Conservation (phyloP, 2,329 filamentous ascomycete genomes). For the Neoscytalidium dimidiatum region DNA sequence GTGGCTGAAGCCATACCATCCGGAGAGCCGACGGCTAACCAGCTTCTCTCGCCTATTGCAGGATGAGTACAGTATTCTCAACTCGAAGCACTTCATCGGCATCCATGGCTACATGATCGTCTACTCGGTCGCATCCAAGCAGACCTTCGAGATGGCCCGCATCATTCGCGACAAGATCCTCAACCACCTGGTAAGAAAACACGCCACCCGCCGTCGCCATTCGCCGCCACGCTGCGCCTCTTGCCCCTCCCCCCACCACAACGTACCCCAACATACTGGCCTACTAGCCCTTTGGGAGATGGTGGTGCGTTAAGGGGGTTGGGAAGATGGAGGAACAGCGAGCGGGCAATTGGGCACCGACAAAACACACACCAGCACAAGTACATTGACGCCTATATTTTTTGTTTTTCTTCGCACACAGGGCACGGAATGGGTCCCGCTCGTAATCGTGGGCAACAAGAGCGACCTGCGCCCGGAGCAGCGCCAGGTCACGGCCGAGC, state of each 20-base stretch:
- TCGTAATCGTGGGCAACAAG: constrained; percentile 97
- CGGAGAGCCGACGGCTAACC: constrained; percentile 26
- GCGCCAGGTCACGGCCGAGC: constrained; percentile 83
- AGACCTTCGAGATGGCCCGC: constrained; percentile 96
- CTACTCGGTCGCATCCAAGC: constrained; percentile 92
- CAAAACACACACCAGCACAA: neutral
- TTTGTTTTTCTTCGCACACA: constrained; percentile 38
- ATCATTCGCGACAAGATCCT: constrained; percentile 97
- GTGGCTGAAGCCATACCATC: neutral
- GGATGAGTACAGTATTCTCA: constrained; percentile 98
- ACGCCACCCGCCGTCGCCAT: neutral
- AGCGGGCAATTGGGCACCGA: neutral
- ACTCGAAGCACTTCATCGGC: constrained; percentile 98
- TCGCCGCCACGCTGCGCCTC: constrained; percentile 15
- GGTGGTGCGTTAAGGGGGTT: neutral
- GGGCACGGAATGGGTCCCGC: constrained; percentile 89
- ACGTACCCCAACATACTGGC: neutral
- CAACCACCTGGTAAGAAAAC: constrained; percentile 78
- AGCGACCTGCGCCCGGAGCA: constrained; percentile 90
- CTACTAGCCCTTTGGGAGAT: neutral
- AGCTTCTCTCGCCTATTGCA: constrained; percentile 38
- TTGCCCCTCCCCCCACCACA: neutral
- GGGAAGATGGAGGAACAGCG: neutral
- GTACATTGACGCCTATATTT: neutral
- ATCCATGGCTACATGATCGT: constrained; percentile 99